These are phyloP conservation scores for Termitomyces titanicus DNA, from an alignment of 768 basidiomycete genomes.

Conservation along the genomic window DNA sequence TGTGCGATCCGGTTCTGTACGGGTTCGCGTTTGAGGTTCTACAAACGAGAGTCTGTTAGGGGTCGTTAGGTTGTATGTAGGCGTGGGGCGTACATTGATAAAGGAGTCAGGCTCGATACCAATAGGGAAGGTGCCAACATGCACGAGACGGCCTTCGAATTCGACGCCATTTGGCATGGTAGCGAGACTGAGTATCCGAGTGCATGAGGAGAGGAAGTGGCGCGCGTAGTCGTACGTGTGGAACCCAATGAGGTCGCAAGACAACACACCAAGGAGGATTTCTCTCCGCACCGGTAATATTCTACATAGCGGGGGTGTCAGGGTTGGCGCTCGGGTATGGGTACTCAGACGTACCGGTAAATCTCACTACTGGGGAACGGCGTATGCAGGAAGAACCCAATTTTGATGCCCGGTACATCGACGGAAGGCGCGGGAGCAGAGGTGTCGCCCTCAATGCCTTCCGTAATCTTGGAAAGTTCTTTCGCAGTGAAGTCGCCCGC, in stretches of 20 bases:
- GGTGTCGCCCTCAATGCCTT: constrained; percentile 61
- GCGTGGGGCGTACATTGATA: constrained; percentile 52
- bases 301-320: constrained; percentile 37
- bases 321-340: background rate
- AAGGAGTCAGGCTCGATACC: constrained; percentile 96
- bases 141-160: constrained; percentile 91
- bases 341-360: constrained; percentile 65
- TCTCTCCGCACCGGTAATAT: constrained; percentile 96
- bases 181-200: constrained; percentile 89
- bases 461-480: constrained; percentile 67
- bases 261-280: constrained; percentile 93
- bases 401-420: constrained; percentile 71
- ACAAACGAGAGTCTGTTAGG: constrained; percentile 7
- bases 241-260: constrained; percentile 97
- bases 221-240: constrained; percentile 99
- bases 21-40: constrained; percentile 77
- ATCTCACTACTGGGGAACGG: constrained; percentile 98
- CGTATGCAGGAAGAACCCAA: constrained; percentile 98
- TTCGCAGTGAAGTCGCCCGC: constrained; percentile 53
- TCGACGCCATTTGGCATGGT: constrained; percentile 99
- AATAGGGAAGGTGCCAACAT: constrained; percentile 98
- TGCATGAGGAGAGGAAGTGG: constrained; percentile 98
- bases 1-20: constrained; percentile 80
- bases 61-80: background rate
- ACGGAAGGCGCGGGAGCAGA: constrained; percentile 30